phyloP scores from a whole-genome alignment of 2,329 filamentous ascomycete genomes.

The Exophiala calicioides region DNA sequence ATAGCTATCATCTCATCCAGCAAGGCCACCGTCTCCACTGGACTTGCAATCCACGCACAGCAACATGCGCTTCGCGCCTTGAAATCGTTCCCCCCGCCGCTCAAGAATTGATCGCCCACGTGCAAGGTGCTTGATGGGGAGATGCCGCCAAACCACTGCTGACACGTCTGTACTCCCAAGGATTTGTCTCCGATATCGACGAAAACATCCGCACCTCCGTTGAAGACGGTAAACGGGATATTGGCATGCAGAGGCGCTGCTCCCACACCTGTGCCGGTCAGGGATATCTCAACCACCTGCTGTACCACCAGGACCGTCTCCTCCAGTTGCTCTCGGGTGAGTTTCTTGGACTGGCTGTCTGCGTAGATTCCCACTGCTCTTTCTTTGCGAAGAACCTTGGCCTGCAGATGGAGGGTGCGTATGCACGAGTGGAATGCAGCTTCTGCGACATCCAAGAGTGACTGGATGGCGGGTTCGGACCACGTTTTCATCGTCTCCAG shows the following conservation, averaged over 20 bases:
- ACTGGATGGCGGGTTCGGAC: conserved; percentile 67
- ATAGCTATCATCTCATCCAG: conserved; percentile 66
- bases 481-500: conserved; percentile 57
- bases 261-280: conserved; percentile 46
- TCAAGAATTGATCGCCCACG: conserved; percentile 94
- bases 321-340: conserved; percentile 85
- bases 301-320: conserved; percentile 95
- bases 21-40: conserved; percentile 83
- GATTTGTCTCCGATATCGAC: conserved; percentile 98
- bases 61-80: conserved; percentile 90
- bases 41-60: conserved; percentile 95
- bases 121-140: conserved; percentile 73
- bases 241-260: conserved; percentile 20
- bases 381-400: conserved; percentile 81
- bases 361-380: conserved; percentile 79
- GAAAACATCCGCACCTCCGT: conserved; percentile 95
- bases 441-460: conserved; percentile 87
- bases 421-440: conserved; percentile 79
- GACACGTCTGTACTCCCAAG: conserved; percentile 90
- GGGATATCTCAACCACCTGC: conserved; percentile 81
- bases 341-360: conserved; percentile 59
- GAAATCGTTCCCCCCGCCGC: conserved; percentile 94
- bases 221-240: conserved; percentile 95
- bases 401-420: conserved; percentile 70
- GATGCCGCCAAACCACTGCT: conserved; percentile 76